Percentiles rank a stretch among this genome's conserved stretches.
phyloP scores from a whole-genome alignment of 73 alveolate species.

The Tetrahymena malaccensis region DNA sequence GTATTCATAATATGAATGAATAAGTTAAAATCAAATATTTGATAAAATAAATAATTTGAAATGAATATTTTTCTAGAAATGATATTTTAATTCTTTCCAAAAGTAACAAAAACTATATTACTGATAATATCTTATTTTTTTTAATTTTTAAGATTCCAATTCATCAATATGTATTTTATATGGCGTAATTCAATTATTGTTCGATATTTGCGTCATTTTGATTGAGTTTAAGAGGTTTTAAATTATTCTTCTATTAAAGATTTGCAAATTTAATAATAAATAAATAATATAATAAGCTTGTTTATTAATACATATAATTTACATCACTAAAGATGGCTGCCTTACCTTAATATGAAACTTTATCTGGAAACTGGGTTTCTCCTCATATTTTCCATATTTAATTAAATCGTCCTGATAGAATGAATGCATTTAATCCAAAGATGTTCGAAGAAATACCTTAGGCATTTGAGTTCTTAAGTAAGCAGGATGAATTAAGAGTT shows the following conservation, averaged over 20 bases:
- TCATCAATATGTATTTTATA: background rate
- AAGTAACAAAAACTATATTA: background rate
- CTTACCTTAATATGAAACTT: background rate
- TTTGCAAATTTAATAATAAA: background rate
- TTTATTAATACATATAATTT: no score
- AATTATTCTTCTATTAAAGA: background rate
- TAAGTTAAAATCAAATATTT: no score
- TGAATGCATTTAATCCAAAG: background rate
- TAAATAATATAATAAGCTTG: background rate
- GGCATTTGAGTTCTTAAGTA: background rate
- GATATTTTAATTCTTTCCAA: background rate
- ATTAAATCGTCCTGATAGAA: background rate
- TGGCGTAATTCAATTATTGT: background rate
- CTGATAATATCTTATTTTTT: background rate
- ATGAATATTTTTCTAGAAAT: background rate
- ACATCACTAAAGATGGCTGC: background rate
- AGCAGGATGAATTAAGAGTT: background rate
- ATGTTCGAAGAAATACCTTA: background rate
- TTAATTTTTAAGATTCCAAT: background rate
- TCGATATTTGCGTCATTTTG: background rate
- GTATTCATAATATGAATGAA: no score
- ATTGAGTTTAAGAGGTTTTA: no score
- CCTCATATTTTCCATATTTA: background rate
- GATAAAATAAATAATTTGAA: no score
- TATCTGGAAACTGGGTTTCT: background rate